These are phyloP conservation scores for Lactifluus hygrophoroides DNA, from an alignment of 768 basidiomycete species.

Conservation along the genomic window DNA sequence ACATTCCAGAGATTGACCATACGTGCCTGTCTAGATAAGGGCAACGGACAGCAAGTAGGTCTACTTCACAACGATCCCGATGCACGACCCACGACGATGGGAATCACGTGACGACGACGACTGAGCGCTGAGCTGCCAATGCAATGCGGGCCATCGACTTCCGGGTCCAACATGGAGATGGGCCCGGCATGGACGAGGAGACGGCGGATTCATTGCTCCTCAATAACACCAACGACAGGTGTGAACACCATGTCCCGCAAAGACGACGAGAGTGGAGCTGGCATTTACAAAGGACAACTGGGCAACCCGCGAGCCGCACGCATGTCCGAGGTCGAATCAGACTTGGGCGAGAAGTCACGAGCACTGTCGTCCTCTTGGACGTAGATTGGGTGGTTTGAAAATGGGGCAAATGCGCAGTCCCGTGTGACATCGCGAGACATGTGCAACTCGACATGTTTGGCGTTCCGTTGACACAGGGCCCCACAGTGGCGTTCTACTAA, in stretches of 20 bases:
- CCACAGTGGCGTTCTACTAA: constrained; percentile 20
- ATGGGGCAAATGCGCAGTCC: no score
- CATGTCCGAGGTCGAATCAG: constrained; percentile 28
- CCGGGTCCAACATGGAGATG: constrained; percentile 55
- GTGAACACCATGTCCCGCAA: constrained; percentile 33
- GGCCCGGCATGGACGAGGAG: constrained; percentile 40
- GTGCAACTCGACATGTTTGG: constrained; percentile 34
- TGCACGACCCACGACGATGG: no score
- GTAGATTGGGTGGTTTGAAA: no score
- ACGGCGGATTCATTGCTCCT: constrained; percentile 48
- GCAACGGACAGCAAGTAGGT: constrained; percentile 42
- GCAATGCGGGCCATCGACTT: constrained; percentile 50
- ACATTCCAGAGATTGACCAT: constrained; percentile 59
- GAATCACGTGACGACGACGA: constrained; percentile 63
- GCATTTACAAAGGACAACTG: constrained; percentile 24
- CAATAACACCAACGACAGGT: constrained; percentile 64
- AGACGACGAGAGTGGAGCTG: constrained; percentile 27
- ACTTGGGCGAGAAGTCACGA: constrained; percentile 27
- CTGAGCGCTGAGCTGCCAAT: no score
- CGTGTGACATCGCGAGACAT: no score
- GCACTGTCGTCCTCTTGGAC: constrained; percentile 30
- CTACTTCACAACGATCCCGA: constrained; percentile 48
- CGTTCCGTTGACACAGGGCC: constrained; percentile 31
- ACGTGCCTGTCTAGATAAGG: constrained; percentile 43
- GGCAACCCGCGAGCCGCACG: no score